Percentiles rank a stretch among this genome's conserved stretches.
Evolutionary conservation across 306 rosid genomes (phyloP).

Genomic region (Begonia fuchsioides): DNA sequence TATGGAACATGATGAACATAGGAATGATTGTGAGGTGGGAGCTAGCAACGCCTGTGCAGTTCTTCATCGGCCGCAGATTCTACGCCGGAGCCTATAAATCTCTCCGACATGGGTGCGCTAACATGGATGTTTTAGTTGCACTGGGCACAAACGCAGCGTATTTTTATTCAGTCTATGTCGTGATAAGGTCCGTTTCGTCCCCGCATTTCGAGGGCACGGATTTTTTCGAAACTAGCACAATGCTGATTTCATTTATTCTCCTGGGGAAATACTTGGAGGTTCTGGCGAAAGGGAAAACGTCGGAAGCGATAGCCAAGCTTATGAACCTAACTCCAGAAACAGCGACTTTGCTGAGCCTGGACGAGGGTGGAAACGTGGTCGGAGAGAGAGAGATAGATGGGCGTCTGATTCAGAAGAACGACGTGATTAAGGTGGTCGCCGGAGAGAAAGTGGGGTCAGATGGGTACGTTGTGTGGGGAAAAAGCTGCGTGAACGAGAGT

Average conservation of each 20-base stretch:
- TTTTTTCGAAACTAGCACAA: constrained; percentile 78
- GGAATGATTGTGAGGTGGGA: constrained; percentile 59
- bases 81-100: constrained; percentile 60
- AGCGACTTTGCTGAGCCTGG: constrained; percentile 34
- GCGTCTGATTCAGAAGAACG: constrained; percentile 52
- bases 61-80: constrained; percentile 57
- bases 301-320: constrained; percentile 80
- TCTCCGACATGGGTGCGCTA: constrained; percentile 46
- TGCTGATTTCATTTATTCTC: constrained; percentile 67
- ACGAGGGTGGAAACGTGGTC: constrained; percentile 31
- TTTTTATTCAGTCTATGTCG: constrained; percentile 61
- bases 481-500: constrained; percentile 72
- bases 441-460: constrained; percentile 69
- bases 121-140: constrained; percentile 76
- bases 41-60: constrained; percentile 59
- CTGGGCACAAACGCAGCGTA: constrained; percentile 87
- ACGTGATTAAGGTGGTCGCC: constrained; percentile 50
- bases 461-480: constrained; percentile 59
- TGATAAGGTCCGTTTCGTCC: constrained; percentile 41
- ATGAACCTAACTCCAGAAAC: constrained; percentile 61
- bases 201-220: constrained; percentile 44
- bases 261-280: constrained; percentile 77
- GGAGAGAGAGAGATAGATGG: constrained; percentile 47
- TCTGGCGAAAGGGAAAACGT: constrained; percentile 71
- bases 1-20: constrained; percentile 44